Evolutionary conservation across 1,284 basidiomycete genomes (phyloP), one percentile per base, ranked within the genome.

Genomic region (Naganishia liquefaciens): DNA sequence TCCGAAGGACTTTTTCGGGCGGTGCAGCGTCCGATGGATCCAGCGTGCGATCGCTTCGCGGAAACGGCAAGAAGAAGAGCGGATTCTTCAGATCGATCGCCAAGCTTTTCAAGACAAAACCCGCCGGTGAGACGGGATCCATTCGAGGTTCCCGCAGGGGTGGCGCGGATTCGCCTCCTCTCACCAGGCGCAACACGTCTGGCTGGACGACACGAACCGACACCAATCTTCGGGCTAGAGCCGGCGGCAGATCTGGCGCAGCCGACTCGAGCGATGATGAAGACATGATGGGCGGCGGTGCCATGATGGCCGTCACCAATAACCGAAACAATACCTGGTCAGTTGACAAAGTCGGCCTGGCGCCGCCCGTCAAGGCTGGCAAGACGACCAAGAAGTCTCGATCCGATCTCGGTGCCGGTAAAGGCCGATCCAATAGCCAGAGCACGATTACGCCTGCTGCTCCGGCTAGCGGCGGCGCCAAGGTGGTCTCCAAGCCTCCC

Each of bases 191-290:
- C 25, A 58, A 57, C 33, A 67, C 55, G 40, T 69, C 69, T 19
- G 71, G 70, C 3, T 79, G 77, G 77, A 66, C 70, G 23, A 79
- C 77, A 9, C 65, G 77, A 51, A 79, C 77, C 2, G 75, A 79
- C 65, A 63, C 66, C 25, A 78, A 78, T 66, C 62, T 78, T 60
- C 72, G 75, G 5, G 61, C 66, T 13, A 19, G 27, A 15, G 72
- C 71, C 7, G 54, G 66, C 13, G 64, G 68, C 27, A 63, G 70
- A 10, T 57, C 69, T 10, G 61, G 71, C 13, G 72, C 68, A 5
- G 72, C 70, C 47, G 75, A 76, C 47, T 74, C 73, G 28, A 72
- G 70, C 33, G 72, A 74, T 49, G 77, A 78, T n/a, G 76, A 77
- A 23, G 64, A 52, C 44, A 27, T 55, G 11, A 54, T 65, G 55